Evolutionary conservation across 83 land plant species (phyloP).

Genomic region (Diphasiastrum complanatum): DNA sequence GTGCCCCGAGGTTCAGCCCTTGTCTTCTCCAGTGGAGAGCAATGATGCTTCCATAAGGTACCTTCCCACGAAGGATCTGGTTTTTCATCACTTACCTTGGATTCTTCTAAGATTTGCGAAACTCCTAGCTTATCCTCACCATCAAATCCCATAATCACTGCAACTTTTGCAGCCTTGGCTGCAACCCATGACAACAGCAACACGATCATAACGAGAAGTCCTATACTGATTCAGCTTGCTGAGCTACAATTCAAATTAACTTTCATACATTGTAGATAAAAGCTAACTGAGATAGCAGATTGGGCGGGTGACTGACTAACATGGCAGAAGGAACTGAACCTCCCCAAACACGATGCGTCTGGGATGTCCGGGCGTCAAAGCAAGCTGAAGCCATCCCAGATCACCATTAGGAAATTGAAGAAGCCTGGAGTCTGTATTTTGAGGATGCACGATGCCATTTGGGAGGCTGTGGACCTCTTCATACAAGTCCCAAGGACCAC

Average conservation of each 20-base stretch:
- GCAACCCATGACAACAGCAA: background rate
- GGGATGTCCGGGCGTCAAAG: conserved; percentile 33
- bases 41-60: conserved; percentile 36
- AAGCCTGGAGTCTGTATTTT: conserved; percentile 32
- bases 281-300: background rate
- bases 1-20: conserved; percentile 37
- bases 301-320: conserved; percentile 17
- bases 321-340: conserved; percentile 32
- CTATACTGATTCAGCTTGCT: too few species aligned
- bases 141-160: conserved; percentile 40
- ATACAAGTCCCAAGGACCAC: conserved; percentile 42
- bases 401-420: conserved; percentile 38
- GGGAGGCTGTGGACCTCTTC: conserved; percentile 27
- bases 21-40: conserved; percentile 18
- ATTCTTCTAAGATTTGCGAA: conserved; percentile 37
- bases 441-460: conserved; percentile 39
- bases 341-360: conserved; percentile 40
- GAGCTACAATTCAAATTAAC: too few species aligned
- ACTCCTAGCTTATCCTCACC: conserved; percentile 25
- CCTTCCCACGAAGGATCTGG: conserved; percentile 41
- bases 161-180: conserved; percentile 27
- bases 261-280: too few species aligned
- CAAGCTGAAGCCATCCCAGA: conserved; percentile 44
- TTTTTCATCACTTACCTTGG: conserved; percentile 25
- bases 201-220: too few species aligned